Evolutionary conservation across 345 rosid genomes (phyloP).

Genomic region (Salix koriyanagi): DNA sequence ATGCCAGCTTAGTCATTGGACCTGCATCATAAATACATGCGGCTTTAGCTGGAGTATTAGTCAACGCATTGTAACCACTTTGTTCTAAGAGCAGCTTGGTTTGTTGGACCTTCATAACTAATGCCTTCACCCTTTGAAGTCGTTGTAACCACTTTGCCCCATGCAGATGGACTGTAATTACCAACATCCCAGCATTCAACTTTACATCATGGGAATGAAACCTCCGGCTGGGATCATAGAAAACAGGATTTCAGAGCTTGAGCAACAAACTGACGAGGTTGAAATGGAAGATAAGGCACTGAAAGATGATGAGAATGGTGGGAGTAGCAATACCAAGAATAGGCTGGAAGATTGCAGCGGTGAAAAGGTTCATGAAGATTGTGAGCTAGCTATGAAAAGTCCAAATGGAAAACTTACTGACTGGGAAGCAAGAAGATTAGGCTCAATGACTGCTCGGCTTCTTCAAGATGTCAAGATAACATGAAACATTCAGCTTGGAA

Average conservation of each 20-base stretch:
- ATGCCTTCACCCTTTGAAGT: not conserved
- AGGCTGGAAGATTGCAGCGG: conserved; percentile 15
- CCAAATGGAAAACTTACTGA: conserved; percentile 57
- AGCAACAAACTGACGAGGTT: conserved; percentile 24
- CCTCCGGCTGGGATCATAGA: conserved; percentile 27
- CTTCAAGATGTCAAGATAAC: conserved; percentile 68
- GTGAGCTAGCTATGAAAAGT: conserved; percentile 25
- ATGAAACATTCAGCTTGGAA: conserved; percentile 25
- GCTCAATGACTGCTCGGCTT: conserved; percentile 87
- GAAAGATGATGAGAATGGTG: conserved; percentile 14
- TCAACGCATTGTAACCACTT: not conserved
- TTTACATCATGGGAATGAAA: conserved; percentile 65
- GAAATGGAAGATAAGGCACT: conserved; percentile 21
- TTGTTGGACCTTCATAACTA: not conserved
- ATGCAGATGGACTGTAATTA: conserved; percentile 76
- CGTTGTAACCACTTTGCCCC: not conserved
- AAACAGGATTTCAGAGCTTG: conserved; percentile 7
- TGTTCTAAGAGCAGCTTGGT: not conserved
- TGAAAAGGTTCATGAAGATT: conserved; percentile 30
- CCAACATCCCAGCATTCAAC: conserved; percentile 87
- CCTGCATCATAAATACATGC: not conserved
- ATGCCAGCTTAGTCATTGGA: not conserved
- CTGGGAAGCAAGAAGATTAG: conserved; percentile 90
- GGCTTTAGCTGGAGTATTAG: not conserved
- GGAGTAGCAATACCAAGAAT: conserved; percentile 10